Base-by-base conservation (phyloP, 2,329 filamentous ascomycete genomes). In the Fusarium penzigii region DNA sequence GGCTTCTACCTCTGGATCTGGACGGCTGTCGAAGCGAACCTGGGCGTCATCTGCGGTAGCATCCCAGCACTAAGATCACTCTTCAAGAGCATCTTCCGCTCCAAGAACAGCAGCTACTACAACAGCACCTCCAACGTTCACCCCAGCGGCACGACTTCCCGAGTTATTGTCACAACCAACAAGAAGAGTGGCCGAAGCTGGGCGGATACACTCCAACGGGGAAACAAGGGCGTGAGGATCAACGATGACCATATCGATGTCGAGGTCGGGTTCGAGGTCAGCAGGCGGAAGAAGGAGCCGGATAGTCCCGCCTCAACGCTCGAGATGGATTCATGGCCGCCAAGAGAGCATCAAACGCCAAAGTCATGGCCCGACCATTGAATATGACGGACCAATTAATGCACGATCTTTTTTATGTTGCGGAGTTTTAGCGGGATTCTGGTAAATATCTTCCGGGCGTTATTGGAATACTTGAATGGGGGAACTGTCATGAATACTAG, bases 1-100 rank as follows among this genome's bases (percentile, higher is more conserved):
- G 71, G 72, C 1, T 72, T 72, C 42, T 57, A 72, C 13, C 61
- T 75, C 16, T 75, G 73, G 73, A 70, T 73, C 29, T 75, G 73
- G 72, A 73, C 72, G 1, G 70, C 73, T 3, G 67, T 75, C 17
- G 73, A 75, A 52, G 71, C 70, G 2, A 73, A 75, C 44, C 54
- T 75, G 17, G 72, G 71, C n/a, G 67, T 75, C 25, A 72, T 74
- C 29, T 75, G 72, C 44, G 72, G 72, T 14, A 75, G 70, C 40
- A 65, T 72, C 1, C 72, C 72, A 1, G 69, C 68, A 17, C 62
- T 75, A 39, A 59, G 65, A 2, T 64, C 63, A 0, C 54, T 69
- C 3, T 65, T 67, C 38, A 58, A 55, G 38, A 49, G 40, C 44
- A 63, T 65, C 9, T 65, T 64, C 44, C 52, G 60, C 25, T 65